Percentiles rank a stretch among this genome's conserved stretches.
Conservation (phyloP, 2,329 filamentous ascomycete species). For the Fusarium sp. region DNA sequence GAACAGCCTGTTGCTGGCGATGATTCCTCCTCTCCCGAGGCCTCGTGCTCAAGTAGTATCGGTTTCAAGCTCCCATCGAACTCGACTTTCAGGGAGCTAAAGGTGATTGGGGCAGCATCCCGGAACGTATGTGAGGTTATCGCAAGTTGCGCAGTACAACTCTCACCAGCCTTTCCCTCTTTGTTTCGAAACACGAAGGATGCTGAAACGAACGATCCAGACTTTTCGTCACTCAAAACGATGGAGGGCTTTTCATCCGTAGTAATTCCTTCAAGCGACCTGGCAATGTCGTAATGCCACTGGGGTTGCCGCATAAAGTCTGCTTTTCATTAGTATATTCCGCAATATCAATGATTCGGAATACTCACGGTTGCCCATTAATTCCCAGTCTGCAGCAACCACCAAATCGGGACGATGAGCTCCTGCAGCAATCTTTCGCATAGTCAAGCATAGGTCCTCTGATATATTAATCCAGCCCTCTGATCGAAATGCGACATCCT, state of each 20-base stretch:
- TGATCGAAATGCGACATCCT: slow-evolving; percentile 64
- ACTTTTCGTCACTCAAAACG: slow-evolving; percentile 62
- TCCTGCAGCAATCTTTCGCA: slow-evolving; percentile 67
- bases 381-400: slow-evolving; percentile 73
- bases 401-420: slow-evolving; percentile 66
- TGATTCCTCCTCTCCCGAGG: slow-evolving; percentile 17
- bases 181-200: slow-evolving; percentile 69
- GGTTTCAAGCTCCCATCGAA: slow-evolving; percentile 70
- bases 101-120: slow-evolving; percentile 62
- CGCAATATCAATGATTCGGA: background rate
- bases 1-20: slow-evolving; percentile 17
- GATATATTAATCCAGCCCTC: slow-evolving; percentile 71
- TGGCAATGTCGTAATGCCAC: slow-evolving; percentile 72
- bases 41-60: slow-evolving; percentile 62
- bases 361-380: slow-evolving; percentile 68
- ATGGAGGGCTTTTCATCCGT: slow-evolving; percentile 61
- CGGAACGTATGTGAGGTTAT: slow-evolving; percentile 68
- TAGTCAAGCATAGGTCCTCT: slow-evolving; percentile 71
- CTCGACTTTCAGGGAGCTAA: slow-evolving; percentile 64
- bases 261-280: slow-evolving; percentile 64
- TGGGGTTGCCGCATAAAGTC: slow-evolving; percentile 66
- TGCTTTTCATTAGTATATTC: slow-evolving; percentile 45
- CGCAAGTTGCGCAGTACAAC: slow-evolving; percentile 67
- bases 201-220: slow-evolving; percentile 65
- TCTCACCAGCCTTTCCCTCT: slow-evolving; percentile 72